phyloP scores from a whole-genome alignment of 495 filamentous ascomycete genomes.

The Bathelium albidoporum region DNA sequence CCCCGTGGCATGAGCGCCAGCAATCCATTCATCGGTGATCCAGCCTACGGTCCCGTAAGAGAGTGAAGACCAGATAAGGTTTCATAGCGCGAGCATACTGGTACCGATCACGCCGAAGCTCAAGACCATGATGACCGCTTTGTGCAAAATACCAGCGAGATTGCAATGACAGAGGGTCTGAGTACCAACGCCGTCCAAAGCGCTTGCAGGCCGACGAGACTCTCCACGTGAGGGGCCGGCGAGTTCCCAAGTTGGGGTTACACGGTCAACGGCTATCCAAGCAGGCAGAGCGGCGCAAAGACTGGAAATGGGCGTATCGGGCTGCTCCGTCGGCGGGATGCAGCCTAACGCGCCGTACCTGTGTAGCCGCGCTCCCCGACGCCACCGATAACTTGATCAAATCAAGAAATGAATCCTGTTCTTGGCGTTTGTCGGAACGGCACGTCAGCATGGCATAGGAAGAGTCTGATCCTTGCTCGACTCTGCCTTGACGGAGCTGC shows the following conservation, averaged over 20 bases:
- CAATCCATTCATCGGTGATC: constrained; percentile 31
- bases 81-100: not conserved
- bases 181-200: too few relatives aligned
- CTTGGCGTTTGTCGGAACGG: not conserved
- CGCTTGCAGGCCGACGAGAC: too few relatives aligned
- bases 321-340: not conserved
- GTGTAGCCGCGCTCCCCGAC: not conserved
- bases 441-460: not conserved
- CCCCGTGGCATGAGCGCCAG: constrained; percentile 22
- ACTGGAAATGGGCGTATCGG: too few relatives aligned
- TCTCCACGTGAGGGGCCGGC: too few relatives aligned
- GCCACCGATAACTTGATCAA: not conserved
- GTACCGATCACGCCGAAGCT: not conserved
- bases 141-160: too few relatives aligned
- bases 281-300: too few relatives aligned
- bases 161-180: too few relatives aligned
- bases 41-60: constrained; percentile 26
- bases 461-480: not conserved
- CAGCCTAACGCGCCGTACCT: too few relatives aligned
- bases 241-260: not conserved
- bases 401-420: not conserved
- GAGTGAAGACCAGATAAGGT: not conserved
- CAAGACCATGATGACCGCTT: not conserved
- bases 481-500: not conserved
- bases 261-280: not conserved